These are phyloP conservation scores for Lactuca sativa DNA, from an alignment of 129 eudicot genomes.

Conservation along the genomic window DNA sequence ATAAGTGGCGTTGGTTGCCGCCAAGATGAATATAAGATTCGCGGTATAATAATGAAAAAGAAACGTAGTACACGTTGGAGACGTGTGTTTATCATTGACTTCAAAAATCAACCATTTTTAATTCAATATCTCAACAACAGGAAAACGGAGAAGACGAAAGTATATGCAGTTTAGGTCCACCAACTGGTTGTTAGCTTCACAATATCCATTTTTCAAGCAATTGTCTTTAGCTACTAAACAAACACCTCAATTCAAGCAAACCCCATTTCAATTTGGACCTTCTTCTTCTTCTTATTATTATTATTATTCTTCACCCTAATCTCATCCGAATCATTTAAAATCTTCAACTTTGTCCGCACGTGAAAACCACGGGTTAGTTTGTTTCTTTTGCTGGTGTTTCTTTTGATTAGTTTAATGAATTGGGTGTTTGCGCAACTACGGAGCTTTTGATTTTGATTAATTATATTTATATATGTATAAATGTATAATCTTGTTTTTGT, in stretches of 20 bases:
- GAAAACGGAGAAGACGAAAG: conserved; percentile 20
- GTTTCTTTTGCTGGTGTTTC: conserved; percentile 20
- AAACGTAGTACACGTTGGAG: conserved; percentile 37
- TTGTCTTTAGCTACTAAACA: conserved; percentile 30
- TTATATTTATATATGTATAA: background rate
- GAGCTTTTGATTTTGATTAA: conserved; percentile 25
- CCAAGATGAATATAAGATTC: conserved; percentile 33
- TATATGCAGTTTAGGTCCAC: conserved; percentile 66
- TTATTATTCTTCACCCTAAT: conserved; percentile 13
- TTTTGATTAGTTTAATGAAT: conserved; percentile 19
- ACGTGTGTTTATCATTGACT: conserved; percentile 50
- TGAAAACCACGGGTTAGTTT: conserved; percentile 40
- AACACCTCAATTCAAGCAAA: conserved; percentile 27
- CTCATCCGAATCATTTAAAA: conserved; percentile 26
- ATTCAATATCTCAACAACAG: background rate
- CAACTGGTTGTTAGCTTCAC: conserved; percentile 86
- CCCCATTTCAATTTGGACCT: conserved; percentile 28
- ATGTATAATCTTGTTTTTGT: conserved; percentile 33
- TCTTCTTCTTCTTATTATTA: background rate
- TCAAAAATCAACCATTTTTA: conserved; percentile 24
- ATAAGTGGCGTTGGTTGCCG: conserved; percentile 34
- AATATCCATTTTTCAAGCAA: conserved; percentile 65
- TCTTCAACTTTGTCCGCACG: conserved; percentile 51
- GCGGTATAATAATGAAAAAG: conserved; percentile 16
- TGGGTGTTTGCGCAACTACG: conserved; percentile 30